Evolutionary conservation across 1,139 yeast species (phyloP).

Genomic region (Yamadazyma songkhlaensis): DNA sequence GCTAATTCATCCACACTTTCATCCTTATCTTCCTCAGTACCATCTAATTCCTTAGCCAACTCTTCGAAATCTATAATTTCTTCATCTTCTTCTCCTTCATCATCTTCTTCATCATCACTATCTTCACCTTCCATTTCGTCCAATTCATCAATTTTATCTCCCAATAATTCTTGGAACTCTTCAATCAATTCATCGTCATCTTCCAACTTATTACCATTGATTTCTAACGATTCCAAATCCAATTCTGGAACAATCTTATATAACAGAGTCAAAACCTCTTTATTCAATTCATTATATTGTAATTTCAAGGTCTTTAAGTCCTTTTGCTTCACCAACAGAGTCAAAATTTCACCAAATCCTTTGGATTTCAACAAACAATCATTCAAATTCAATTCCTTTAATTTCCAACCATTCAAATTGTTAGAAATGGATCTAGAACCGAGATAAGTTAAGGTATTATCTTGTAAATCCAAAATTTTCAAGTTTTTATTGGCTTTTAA

Average conservation of each 20-base stretch:
- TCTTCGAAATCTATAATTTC: slow-evolving; percentile 53
- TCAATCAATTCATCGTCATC: slow-evolving; percentile 40
- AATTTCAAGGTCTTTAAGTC: slow-evolving; percentile 60
- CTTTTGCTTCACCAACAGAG: slow-evolving; percentile 32
- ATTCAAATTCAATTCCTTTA: slow-evolving; percentile 78
- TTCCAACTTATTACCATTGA: slow-evolving; percentile 85
- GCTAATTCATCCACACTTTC: slow-evolving; percentile 59
- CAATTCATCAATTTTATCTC: slow-evolving; percentile 75
- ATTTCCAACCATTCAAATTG: slow-evolving; percentile 44
- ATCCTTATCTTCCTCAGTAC: slow-evolving; percentile 30
- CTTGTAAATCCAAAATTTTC: slow-evolving; percentile 82
- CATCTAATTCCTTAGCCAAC: slow-evolving; percentile 59
- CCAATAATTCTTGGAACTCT: slow-evolving; percentile 51
- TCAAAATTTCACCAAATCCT: slow-evolving; percentile 61
- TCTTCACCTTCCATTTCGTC: slow-evolving; percentile 88
- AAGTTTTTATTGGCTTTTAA: slow-evolving; percentile 59
- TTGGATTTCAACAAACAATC: slow-evolving; percentile 82
- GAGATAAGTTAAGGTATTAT: slow-evolving; percentile 82
- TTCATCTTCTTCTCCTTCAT: slow-evolving; percentile 54
- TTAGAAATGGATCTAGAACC: slow-evolving; percentile 57
- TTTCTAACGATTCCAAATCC: slow-evolving; percentile 62
- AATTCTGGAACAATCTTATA: slow-evolving; percentile 57
- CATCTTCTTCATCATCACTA: slow-evolving; percentile 74
- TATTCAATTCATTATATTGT: slow-evolving; percentile 87
- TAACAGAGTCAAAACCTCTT: slow-evolving; percentile 57